A percentile compares a stretch with the other conserved stretches of the same genome.
These are phyloP conservation scores for button mushroom (Agaricus bisporus) DNA, from an alignment of 768 basidiomycete species.

Conservation along the genomic window DNA sequence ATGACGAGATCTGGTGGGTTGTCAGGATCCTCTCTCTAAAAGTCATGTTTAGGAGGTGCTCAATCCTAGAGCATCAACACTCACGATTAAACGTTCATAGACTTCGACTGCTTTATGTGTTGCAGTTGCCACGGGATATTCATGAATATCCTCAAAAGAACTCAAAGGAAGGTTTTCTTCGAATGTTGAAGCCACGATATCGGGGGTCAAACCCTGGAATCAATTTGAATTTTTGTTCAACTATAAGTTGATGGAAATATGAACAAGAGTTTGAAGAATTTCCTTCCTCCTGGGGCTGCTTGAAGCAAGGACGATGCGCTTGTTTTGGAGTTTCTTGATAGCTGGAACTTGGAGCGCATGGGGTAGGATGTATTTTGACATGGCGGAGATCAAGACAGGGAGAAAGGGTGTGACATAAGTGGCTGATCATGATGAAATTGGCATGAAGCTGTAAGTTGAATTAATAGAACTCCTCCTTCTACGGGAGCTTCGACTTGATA, in stretches of 20 bases:
- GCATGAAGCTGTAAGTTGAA: not conserved
- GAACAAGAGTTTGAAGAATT: slow-evolving; percentile 71
- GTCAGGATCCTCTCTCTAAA: slow-evolving; percentile 39
- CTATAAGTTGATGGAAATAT: slow-evolving; percentile 20
- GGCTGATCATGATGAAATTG: too few species aligned
- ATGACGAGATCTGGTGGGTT: slow-evolving; percentile 44
- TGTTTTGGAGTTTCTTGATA: slow-evolving; percentile 60
- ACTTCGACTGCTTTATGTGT: slow-evolving; percentile 32
- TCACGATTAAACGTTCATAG: slow-evolving; percentile 30
- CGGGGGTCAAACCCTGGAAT: slow-evolving; percentile 33
- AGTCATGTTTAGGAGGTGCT: slow-evolving; percentile 51
- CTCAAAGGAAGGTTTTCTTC: slow-evolving; percentile 66
- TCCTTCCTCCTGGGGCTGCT: slow-evolving; percentile 81
- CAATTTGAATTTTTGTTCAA: not conserved
- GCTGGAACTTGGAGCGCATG: slow-evolving; percentile 59
- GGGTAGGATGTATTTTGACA: slow-evolving; percentile 47
- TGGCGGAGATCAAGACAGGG: slow-evolving; percentile 4
- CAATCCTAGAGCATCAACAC: slow-evolving; percentile 17
- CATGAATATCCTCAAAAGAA: slow-evolving; percentile 54
- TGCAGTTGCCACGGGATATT: slow-evolving; percentile 34
- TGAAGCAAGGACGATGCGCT: slow-evolving; percentile 81
- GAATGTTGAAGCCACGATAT: slow-evolving; percentile 49
- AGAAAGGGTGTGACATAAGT: not conserved
- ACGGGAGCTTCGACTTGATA: too few species aligned
- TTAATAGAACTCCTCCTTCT: not conserved